Evolutionary conservation across 2,329 filamentous ascomycete species (phyloP).

Genomic region (Aspergillus persii): DNA sequence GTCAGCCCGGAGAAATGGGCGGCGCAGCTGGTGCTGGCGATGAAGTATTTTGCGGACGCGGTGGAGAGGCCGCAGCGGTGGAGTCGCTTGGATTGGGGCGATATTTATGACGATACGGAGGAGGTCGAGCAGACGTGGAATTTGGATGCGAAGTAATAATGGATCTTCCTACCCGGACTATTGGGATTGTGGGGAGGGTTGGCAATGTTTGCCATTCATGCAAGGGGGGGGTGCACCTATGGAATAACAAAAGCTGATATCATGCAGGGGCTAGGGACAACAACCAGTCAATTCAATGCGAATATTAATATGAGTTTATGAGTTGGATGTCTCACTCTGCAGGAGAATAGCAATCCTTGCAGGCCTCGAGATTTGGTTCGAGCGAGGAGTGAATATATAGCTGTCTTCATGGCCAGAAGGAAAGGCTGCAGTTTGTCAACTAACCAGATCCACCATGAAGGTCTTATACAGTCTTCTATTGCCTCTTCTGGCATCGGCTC

Average conservation of each 20-base stretch:
- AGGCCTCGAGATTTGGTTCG: not conserved
- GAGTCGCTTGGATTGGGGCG: conserved; percentile 40
- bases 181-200: not conserved
- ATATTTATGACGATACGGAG: conserved; percentile 22
- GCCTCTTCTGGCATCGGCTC: not conserved
- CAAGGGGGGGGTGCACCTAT: not conserved
- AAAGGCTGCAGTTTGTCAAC: not conserved
- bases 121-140: conserved; percentile 30
- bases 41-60: conserved; percentile 54
- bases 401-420: not conserved
- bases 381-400: not conserved
- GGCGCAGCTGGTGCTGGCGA: conserved; percentile 48
- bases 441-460: not conserved
- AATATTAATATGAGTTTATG: not conserved
- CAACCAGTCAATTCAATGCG: not conserved
- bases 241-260: not conserved
- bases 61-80: conserved; percentile 45
- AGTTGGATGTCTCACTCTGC: not conserved
- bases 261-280: not conserved
- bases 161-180: not conserved
- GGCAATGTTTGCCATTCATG: not conserved
- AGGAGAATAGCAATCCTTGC: not conserved
- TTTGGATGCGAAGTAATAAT: not conserved
- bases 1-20: conserved; percentile 52
- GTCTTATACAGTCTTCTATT: not conserved